These are phyloP conservation scores for Aphanomyces stellatus DNA, from an alignment of 352 stramenopile species.

Conservation along the genomic window DNA sequence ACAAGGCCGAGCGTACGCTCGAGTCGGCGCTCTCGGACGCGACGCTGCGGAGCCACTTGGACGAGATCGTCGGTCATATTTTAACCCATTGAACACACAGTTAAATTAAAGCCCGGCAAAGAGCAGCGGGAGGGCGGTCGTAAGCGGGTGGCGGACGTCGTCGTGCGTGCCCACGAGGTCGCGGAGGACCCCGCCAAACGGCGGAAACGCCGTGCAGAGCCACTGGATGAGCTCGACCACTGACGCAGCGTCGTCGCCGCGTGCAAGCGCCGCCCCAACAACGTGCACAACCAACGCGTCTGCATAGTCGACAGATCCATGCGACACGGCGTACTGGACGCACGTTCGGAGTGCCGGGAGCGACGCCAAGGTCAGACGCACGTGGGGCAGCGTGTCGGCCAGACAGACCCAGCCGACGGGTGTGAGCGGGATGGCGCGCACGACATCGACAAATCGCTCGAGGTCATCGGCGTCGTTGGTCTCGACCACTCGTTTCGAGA, in stretches of 20 bases:
- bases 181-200: neutral
- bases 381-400: neutral
- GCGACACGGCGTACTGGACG: neutral
- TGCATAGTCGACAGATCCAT: neutral
- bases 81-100: neutral
- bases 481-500: neutral
- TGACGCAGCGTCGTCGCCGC: neutral
- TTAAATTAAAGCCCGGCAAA: constrained; percentile 1
- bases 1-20: neutral
- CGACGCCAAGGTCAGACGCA: neutral
- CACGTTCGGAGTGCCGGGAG: neutral
- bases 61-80: constrained; percentile 8
- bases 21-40: neutral
- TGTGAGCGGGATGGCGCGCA: neutral
- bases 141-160: neutral
- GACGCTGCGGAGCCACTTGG: neutral
- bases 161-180: neutral
- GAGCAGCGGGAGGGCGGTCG: neutral
- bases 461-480: neutral
- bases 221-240: neutral
- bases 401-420: constrained; percentile 4
- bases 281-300: neutral
- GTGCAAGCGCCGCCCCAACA: neutral
- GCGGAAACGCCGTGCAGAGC: neutral
- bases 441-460: neutral